Percentiles rank a stretch among this genome's conserved stretches.
Evolutionary conservation across 306 rosid species (phyloP).

Genomic region (Sphenostylis stenocarpa): DNA sequence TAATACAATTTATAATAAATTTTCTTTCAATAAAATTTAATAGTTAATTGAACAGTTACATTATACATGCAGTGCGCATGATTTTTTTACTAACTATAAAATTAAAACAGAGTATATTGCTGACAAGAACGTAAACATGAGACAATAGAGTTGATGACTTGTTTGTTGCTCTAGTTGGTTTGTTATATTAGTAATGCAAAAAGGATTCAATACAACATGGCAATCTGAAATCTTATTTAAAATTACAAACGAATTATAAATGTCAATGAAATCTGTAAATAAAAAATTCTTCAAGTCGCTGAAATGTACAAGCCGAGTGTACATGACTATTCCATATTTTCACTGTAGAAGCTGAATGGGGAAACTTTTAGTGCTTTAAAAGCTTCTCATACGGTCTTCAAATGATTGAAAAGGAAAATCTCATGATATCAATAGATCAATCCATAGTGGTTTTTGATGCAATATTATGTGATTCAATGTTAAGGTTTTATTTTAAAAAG

Average conservation of each 20-base stretch:
- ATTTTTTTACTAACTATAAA: background rate
- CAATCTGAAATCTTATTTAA: background rate
- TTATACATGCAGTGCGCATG: background rate
- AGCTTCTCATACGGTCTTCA: slow-evolving; percentile 65
- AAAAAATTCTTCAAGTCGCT: slow-evolving; percentile 56
- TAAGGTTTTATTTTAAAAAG: slow-evolving; percentile 80
- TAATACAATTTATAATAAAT: background rate
- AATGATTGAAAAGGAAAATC: slow-evolving; percentile 69
- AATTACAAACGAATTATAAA: background rate
- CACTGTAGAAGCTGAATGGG: slow-evolving; percentile 64
- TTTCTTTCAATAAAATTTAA: background rate
- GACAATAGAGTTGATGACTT: background rate
- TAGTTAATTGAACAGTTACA: background rate
- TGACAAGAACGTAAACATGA: background rate
- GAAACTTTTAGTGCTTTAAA: slow-evolving; percentile 65
- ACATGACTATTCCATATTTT: slow-evolving; percentile 76
- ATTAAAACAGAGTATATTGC: background rate
- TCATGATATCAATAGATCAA: slow-evolving; percentile 65
- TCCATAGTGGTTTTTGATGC: slow-evolving; percentile 65
- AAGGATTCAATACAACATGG: background rate
- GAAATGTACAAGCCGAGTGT: slow-evolving; percentile 82
- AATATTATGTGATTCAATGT: slow-evolving; percentile 71
- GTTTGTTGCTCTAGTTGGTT: background rate
- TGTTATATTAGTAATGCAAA: background rate
- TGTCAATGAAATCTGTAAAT: slow-evolving; percentile 32